A percentile compares a stretch with the other conserved stretches of the same genome.
Conservation (phyloP, 306 rosid genomes). For the Lagenaria siceraria region DNA sequence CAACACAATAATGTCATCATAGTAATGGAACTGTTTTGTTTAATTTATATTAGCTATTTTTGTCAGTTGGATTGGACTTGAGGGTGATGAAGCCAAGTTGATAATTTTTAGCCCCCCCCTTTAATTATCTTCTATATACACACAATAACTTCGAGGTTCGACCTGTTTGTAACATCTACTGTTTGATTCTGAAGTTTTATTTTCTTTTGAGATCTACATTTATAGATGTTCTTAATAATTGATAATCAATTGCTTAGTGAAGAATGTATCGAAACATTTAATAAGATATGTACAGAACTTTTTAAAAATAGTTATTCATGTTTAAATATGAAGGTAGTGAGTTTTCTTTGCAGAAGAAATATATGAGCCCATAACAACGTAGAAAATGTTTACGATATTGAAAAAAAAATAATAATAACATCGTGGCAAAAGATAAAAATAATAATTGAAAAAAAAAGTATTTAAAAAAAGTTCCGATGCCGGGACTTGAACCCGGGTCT, state of each 20-base stretch:
- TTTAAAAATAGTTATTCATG: no score
- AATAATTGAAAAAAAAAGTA: no score
- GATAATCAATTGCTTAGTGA: no score
- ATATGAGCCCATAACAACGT: no score
- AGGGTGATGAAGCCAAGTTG: not conserved
- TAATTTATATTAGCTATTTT: not conserved
- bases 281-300: no score
- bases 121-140: not conserved
- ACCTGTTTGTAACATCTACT: not conserved
- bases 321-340: no score
- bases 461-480: not conserved
- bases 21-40: not conserved
- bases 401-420: no score
- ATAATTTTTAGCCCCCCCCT: not conserved
- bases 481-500: constrained; percentile 3
- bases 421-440: not conserved
- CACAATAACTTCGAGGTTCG: not conserved
- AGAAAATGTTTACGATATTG: no score
- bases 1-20: not conserved
- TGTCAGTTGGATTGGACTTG: not conserved
- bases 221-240: not conserved
- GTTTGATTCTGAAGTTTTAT: not conserved
- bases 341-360: no score
- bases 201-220: not conserved
- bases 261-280: no score